These are phyloP conservation scores for Trifolium repens DNA, from an alignment of 306 rosid genomes.

Conservation along the genomic window DNA sequence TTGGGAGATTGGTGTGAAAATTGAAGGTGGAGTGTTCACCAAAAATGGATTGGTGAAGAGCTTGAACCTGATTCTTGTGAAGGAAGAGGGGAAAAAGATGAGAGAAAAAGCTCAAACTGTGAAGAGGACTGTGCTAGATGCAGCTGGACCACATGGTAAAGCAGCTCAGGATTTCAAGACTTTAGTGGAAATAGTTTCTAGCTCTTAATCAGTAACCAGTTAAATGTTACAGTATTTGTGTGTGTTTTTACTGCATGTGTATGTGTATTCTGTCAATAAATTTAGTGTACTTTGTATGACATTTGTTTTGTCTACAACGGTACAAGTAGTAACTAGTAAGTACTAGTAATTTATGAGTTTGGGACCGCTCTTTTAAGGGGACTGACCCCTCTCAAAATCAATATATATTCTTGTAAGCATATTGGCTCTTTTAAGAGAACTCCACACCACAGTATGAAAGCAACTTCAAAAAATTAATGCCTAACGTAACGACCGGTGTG, in stretches of 20 bases:
- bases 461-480: too few relatives aligned
- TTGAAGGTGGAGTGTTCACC: slow-evolving; percentile 53
- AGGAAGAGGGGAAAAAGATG: slow-evolving; percentile 48
- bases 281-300: too few relatives aligned
- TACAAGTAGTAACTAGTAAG: too few relatives aligned
- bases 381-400: too few relatives aligned
- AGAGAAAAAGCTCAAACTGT: slow-evolving; percentile 37
- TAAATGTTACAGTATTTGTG: neutral
- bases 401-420: too few relatives aligned
- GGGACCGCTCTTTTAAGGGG: too few relatives aligned
- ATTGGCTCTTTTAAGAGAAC: too few relatives aligned
- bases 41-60: slow-evolving; percentile 49
- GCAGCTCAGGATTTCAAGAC: slow-evolving; percentile 35
- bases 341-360: neutral
- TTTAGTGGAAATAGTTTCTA: slow-evolving; percentile 42
- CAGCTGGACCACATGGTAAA: slow-evolving; percentile 42
- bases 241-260: neutral
- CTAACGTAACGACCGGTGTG: too few relatives aligned
- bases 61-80: slow-evolving; percentile 48
- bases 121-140: slow-evolving; percentile 34
- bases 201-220: neutral
- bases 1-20: slow-evolving; percentile 53
- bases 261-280: too few relatives aligned
- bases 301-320: too few relatives aligned
- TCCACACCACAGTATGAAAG: too few relatives aligned